phyloP scores from a whole-genome alignment of 208 protist species.

The Acanthamoeba comandoni region DNA sequence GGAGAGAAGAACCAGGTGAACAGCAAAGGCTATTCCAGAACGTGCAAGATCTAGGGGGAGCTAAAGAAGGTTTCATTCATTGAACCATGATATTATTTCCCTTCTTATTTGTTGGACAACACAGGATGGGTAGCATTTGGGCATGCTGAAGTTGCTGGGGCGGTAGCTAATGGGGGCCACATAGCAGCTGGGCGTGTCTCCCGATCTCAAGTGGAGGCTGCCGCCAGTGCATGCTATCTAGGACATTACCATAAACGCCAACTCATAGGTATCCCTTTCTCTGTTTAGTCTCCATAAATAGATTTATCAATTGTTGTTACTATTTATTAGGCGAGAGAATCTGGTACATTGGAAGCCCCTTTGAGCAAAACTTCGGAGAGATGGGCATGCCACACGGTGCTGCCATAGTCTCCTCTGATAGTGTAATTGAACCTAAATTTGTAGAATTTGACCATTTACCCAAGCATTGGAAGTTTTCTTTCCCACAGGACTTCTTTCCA shows the following conservation, averaged over 20 bases:
- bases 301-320: no score
- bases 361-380: conserved; percentile 82
- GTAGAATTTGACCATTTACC: conserved; percentile 76
- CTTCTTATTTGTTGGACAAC: not conserved
- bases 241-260: conserved; percentile 83
- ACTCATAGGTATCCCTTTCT: conserved; percentile 35
- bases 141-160: conserved; percentile 80
- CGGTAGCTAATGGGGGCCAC: conserved; percentile 76
- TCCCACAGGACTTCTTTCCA: conserved; percentile 68
- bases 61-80: no score
- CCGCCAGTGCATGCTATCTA: conserved; percentile 72
- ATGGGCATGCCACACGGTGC: conserved; percentile 78
- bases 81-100: no score
- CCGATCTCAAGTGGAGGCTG: not conserved
- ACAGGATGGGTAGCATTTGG: conserved; percentile 78
- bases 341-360: conserved; percentile 83
- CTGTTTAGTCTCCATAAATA: not conserved
- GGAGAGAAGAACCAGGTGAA: conserved; percentile 72
- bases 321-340: conserved; percentile 3
- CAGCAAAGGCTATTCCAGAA: conserved; percentile 67
- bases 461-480: conserved; percentile 73
- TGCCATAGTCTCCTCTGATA: conserved; percentile 62
- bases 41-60: not conserved
- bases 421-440: conserved; percentile 62
- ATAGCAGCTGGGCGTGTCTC: conserved; percentile 53